Base-by-base conservation (phyloP, 208 protist genomes). In the Trypanosoma melophagium region DNA sequence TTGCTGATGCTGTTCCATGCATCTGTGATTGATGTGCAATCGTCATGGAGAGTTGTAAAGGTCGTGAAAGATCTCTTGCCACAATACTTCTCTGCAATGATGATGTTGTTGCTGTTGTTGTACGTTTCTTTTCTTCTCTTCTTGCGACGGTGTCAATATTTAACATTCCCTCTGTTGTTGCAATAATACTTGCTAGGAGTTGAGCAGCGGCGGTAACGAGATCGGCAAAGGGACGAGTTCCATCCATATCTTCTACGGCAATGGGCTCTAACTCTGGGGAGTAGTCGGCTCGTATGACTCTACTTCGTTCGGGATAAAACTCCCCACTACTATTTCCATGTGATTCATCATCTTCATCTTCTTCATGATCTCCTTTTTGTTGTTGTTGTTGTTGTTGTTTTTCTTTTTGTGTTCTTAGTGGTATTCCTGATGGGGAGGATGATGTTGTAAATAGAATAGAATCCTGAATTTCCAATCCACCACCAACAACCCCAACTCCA, bases 101-200 rank as follows among this genome's bases (percentile, higher is more conserved):
- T n/a, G n/a, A n/a, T n/a, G n/a, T n/a, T n/a, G n/a, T n/a, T n/a
- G n/a, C 1, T 7, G 14, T 2, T 1, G 50, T 7, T 4, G 53
- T 24, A 42, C 25, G 25, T 22, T 21, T 28, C 28, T 22, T 47
- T 7, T 49, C 19, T 21, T 47, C 17, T 38, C 13, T 49, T 10
- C 19, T 17, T 5, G 28, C 28, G 5, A 35, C 28, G 28, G 28
- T 5, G 17, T 66, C 68, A 12, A 52, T 5, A 44, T 61, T 42
- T 10, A 66, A 42, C 31, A 55, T 51, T 17, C 56, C 70, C 5
- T 66, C 71, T 17, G 24, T 28, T 1, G 40, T 21, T 47, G 47
- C 28, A 24, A 56, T 63, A 53, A 77, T 69, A 19, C 55, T 47
- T 4, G 51, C 42, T 13, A 78, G 54, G 28, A 78, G 59, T 45